Evolutionary conservation across 768 basidiomycete species (phyloP).

Genomic region (Phallus indusiatus): DNA sequence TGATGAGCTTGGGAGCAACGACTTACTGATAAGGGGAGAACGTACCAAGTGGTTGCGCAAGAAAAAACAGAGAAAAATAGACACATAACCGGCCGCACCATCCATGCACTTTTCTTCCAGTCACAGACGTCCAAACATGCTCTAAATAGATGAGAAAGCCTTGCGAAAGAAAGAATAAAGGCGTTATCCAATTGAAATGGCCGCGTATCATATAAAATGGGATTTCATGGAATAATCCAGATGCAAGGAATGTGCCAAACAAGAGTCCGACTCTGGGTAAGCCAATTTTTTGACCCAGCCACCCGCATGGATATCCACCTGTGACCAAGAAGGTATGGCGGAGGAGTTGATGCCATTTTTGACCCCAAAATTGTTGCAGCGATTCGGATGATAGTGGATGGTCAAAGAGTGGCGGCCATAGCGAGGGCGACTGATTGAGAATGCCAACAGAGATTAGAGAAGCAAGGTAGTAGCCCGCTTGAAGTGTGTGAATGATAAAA

Average conservation of each 20-base stretch:
- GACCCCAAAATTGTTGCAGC: constrained; percentile 52
- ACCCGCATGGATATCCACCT: constrained; percentile 9
- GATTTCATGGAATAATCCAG: constrained; percentile 50
- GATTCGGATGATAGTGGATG: constrained; percentile 49
- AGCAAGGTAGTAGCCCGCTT: constrained; percentile 30
- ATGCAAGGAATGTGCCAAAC: constrained; percentile 50
- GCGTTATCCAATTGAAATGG: constrained; percentile 7
- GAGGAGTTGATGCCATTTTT: constrained; percentile 63
- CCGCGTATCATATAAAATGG: constrained; percentile 12
- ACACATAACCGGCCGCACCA: constrained; percentile 14
- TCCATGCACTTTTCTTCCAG: constrained; percentile 12
- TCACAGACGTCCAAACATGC: constrained; percentile 10
- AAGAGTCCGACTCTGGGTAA: constrained; percentile 41
- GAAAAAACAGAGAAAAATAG: neutral
- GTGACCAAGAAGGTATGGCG: constrained; percentile 41
- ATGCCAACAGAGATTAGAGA: constrained; percentile 36
- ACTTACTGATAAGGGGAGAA: neutral
- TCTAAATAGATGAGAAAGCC: constrained; percentile 15
- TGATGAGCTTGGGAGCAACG: neutral
- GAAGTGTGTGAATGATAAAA: constrained; percentile 35
- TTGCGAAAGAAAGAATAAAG: constrained; percentile 15
- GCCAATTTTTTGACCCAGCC: constrained; percentile 33
- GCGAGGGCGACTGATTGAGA: constrained; percentile 37
- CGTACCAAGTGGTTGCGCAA: constrained; percentile 5
- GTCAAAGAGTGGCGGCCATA: constrained; percentile 60